Base-by-base conservation (phyloP, 164 flowering plant genomes). In the Liriodendron chinense region DNA sequence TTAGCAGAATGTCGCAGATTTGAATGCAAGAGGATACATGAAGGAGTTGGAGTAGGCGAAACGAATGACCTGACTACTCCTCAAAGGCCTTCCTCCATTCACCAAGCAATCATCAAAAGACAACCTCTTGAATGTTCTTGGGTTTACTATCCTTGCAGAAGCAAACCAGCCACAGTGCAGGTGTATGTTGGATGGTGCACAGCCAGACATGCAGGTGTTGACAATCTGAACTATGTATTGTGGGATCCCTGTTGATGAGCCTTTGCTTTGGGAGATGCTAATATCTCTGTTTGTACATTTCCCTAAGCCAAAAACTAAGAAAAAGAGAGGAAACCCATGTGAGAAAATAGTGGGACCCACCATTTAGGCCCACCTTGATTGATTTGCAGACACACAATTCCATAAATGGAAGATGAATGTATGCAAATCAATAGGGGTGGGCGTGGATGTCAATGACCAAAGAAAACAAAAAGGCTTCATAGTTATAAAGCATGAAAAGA, bases 111-210 rank as follows among this genome's bases (percentile, higher is more conserved):
- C 90, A 74, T 91, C 95, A 77, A 70, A 88, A 13, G 85, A 68
- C 1, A 91, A 76, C 53, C 95, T 85, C 78, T 88, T 91, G 89
- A 91, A 89, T 13, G 74, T 78, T 65, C 66, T 83, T 43, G 93
- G 92, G 71, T 86, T 87, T 1, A 91, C 86, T 10, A 87, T 75
- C 76, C 85, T 85, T 49, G 87, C 87, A 14, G 91, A 91, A 12
- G 89, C 90, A 81, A 91, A 91, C 92, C 92, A 89, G 0, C 89
- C 90, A 79, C 94, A 91, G 72, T 84, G 87, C 6, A 91, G 83
- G 78, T 91, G 91, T 34, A 91, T 85, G 23, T 83, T 75, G n/a
- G 87, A 86, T 62, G 89, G 89, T 24, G 85, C 81, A 77, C 92
- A 91, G 7, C 82, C 81, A 16, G 82, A 75, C 14, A 82, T 79